These are phyloP conservation scores for Chrysanthemum lavandulifolium DNA, from an alignment of 129 eudicot species.

Conservation along the genomic window DNA sequence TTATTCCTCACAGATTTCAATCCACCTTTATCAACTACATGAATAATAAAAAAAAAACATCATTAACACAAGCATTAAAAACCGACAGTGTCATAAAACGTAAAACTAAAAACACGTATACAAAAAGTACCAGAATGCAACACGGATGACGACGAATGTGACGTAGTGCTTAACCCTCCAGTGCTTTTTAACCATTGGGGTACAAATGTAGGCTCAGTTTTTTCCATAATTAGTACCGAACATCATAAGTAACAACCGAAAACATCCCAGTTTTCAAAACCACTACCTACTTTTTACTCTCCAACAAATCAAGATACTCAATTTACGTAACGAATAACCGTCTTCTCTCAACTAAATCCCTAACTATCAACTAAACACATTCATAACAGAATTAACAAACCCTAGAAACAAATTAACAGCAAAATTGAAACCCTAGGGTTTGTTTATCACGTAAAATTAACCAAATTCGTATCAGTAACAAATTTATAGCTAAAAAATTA, in stretches of 20 bases:
- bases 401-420: slow-evolving; percentile 43
- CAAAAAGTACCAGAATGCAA: slow-evolving; percentile 53
- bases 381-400: slow-evolving; percentile 45
- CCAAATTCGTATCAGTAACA: slow-evolving; percentile 18
- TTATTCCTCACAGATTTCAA: slow-evolving; percentile 51
- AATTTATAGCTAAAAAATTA: slow-evolving; percentile 23
- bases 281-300: slow-evolving; percentile 14
- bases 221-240: slow-evolving; percentile 68
- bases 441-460: slow-evolving; percentile 16
- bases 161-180: slow-evolving; percentile 50
- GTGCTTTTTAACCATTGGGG: slow-evolving; percentile 88
- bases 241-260: slow-evolving; percentile 43
- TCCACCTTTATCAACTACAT: slow-evolving; percentile 51
- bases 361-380: slow-evolving; percentile 22
- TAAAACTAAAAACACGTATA: not conserved
- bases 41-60: not conserved
- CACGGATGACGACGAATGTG: slow-evolving; percentile 47
- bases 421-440: slow-evolving; percentile 30
- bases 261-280: slow-evolving; percentile 33
- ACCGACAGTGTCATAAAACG: not conserved
- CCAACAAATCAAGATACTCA: slow-evolving; percentile 19
- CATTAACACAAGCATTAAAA: not conserved
- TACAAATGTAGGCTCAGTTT: slow-evolving; percentile 86
- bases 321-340: slow-evolving; percentile 1
- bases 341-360: slow-evolving; percentile 10